Evolutionary conservation across 441 rosid genomes (phyloP).

Genomic region (Jatropha multifida): DNA sequence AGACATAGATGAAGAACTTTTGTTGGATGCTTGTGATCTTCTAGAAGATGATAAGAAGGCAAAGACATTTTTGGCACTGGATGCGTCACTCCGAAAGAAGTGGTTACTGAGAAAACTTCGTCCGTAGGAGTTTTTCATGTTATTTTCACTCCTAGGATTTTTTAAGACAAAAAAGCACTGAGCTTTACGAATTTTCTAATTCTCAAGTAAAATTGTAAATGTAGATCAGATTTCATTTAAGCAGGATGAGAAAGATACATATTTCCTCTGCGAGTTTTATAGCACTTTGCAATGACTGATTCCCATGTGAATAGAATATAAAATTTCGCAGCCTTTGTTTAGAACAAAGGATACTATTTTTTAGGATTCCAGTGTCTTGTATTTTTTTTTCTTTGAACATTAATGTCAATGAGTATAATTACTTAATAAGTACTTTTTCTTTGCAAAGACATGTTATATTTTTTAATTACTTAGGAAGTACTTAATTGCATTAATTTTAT

Average conservation of each 20-base stretch:
- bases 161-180: background rate
- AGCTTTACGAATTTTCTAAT: background rate
- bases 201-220: background rate
- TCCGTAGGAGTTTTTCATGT: slow-evolving; percentile 18
- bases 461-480: too few species aligned
- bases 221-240: background rate
- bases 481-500: too few species aligned
- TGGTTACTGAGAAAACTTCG: slow-evolving; percentile 86
- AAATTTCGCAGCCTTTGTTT: background rate
- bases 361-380: background rate
- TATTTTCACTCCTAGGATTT: background rate
- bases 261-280: background rate
- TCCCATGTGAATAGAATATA: background rate
- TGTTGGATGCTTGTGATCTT: slow-evolving; percentile 86
- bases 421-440: too few species aligned
- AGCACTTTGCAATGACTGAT: background rate
- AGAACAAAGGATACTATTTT: too few species aligned
- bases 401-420: too few species aligned
- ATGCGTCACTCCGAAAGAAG: slow-evolving; percentile 55
- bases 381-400: too few species aligned
- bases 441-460: too few species aligned
- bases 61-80: slow-evolving; percentile 80
- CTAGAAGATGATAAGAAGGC: slow-evolving; percentile 84
- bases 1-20: slow-evolving; percentile 69
- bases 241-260: background rate